phyloP scores from a whole-genome alignment of 164 flowering plant species.

The Tinospora cordifolia region DNA sequence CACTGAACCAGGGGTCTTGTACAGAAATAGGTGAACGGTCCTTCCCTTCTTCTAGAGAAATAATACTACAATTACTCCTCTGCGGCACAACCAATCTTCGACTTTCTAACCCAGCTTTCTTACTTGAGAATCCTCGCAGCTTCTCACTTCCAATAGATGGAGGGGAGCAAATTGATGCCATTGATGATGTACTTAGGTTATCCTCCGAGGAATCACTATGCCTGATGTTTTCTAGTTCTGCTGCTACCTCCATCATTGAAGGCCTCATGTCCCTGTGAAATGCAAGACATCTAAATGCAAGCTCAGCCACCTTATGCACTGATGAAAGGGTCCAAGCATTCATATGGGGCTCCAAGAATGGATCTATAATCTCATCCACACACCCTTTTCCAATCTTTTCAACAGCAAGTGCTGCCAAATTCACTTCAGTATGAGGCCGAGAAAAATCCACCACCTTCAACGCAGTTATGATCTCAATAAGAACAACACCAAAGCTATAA shows the following conservation, averaged over 20 bases:
- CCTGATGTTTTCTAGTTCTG: constrained; percentile 60
- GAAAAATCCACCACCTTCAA: constrained; percentile 65
- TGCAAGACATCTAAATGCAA: constrained; percentile 84
- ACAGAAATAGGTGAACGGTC: constrained; percentile 44
- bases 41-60: constrained; percentile 24
- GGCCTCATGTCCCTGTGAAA: constrained; percentile 81
- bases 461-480: constrained; percentile 76
- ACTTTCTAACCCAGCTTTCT: constrained; percentile 20
- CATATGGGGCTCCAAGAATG: constrained; percentile 35
- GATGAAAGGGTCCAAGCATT: constrained; percentile 58
- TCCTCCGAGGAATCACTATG: constrained; percentile 27
- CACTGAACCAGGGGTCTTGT: constrained; percentile 50
- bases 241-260: constrained; percentile 78
- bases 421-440: constrained; percentile 54
- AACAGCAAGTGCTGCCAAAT: constrained; percentile 59
- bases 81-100: constrained; percentile 12
- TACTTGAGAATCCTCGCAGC: constrained; percentile 15
- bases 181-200: constrained; percentile 19
- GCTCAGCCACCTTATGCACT: constrained; percentile 61
- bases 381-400: constrained; percentile 62
- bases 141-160: constrained; percentile 33
- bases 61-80: constrained; percentile 5
- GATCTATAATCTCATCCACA: constrained; percentile 68
- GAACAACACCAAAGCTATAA: constrained; percentile 89
- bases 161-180: constrained; percentile 29